Conservation (phyloP, 768 basidiomycete genomes). For the Leccinum aurantiacum region DNA sequence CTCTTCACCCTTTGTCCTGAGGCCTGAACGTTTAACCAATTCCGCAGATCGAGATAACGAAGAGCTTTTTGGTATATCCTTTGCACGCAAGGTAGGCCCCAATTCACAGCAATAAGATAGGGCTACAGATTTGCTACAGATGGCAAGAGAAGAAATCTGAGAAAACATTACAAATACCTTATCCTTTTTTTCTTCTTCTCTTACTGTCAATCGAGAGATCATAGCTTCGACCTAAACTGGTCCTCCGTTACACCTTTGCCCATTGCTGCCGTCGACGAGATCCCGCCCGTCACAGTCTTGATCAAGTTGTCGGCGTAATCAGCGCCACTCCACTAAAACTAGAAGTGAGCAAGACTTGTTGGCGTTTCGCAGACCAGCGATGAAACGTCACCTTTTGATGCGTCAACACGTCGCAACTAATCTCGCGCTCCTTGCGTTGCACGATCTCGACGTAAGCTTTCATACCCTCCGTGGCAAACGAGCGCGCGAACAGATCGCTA, state of each 20-base stretch:
- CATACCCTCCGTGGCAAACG: conserved; percentile 95
- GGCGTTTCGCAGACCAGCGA: neutral
- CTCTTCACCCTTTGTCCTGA: no score
- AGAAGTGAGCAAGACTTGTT: conserved; percentile 15
- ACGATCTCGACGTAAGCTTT: conserved; percentile 97
- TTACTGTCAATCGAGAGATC: conserved; percentile 7
- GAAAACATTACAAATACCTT: neutral
- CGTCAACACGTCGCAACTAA: conserved; percentile 94
- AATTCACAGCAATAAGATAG: neutral
- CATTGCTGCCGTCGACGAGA: conserved; percentile 99
- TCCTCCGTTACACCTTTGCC: conserved; percentile 92
- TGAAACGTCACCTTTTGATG: conserved; percentile 81
- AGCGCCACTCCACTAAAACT: conserved; percentile 86
- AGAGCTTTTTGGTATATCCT: no score
- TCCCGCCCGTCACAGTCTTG: conserved; percentile 96
- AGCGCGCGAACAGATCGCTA: conserved; percentile 85
- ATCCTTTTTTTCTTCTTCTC: neutral
- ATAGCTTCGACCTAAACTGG: conserved; percentile 66
- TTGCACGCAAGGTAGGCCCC: neutral
- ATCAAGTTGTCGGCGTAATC: conserved; percentile 89
- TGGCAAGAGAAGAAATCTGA: conserved; percentile 6
- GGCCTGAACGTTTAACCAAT: no score
- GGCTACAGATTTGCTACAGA: neutral
- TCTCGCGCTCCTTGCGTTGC: conserved; percentile 88
- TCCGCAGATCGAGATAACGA: no score